Percentiles rank a stretch among this genome's conserved stretches.
phyloP scores from a whole-genome alignment of 768 basidiomycete genomes.

The Phaffia tasmanica region DNA sequence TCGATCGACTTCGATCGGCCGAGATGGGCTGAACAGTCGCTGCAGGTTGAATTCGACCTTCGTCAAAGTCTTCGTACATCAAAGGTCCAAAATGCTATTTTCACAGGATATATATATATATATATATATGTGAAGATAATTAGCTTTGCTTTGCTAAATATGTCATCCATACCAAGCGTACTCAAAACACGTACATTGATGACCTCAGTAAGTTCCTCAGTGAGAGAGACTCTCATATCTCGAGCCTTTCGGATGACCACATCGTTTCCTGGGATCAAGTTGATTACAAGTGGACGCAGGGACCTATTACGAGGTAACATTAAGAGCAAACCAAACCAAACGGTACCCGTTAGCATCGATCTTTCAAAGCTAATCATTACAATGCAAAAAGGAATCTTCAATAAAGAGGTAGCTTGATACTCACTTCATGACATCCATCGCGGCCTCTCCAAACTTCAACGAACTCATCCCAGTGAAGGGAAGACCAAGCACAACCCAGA shows the following conservation, averaged over 20 bases:
- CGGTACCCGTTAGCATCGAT: background rate
- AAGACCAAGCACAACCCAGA: slow-evolving; percentile 58
- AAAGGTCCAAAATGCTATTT: background rate
- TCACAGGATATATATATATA: background rate
- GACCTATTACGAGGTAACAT: slow-evolving; percentile 49
- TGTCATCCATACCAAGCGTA: too few relatives aligned
- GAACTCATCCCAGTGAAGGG: slow-evolving; percentile 88
- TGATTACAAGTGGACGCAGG: slow-evolving; percentile 73
- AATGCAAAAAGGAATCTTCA: background rate
- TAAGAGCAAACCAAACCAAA: slow-evolving; percentile 19
- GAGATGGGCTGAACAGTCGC: slow-evolving; percentile 16
- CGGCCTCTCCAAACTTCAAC: slow-evolving; percentile 93
- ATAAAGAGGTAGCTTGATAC: slow-evolving; percentile 32
- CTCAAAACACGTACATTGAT: slow-evolving; percentile 35
- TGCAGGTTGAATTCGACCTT: slow-evolving; percentile 16
- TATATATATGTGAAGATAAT: slow-evolving; percentile 20
- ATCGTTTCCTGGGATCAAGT: slow-evolving; percentile 79
- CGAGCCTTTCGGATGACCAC: slow-evolving; percentile 65
- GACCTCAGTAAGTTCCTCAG: slow-evolving; percentile 66
- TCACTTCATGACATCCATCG: slow-evolving; percentile 91
- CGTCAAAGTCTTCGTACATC: slow-evolving; percentile 16
- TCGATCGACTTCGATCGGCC: background rate
- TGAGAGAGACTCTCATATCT: slow-evolving; percentile 57
- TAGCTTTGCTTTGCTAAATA: too few relatives aligned
- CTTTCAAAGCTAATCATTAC: too few relatives aligned